Base-by-base conservation (phyloP, 345 rosid genomes). In the Boechera retrofracta region DNA sequence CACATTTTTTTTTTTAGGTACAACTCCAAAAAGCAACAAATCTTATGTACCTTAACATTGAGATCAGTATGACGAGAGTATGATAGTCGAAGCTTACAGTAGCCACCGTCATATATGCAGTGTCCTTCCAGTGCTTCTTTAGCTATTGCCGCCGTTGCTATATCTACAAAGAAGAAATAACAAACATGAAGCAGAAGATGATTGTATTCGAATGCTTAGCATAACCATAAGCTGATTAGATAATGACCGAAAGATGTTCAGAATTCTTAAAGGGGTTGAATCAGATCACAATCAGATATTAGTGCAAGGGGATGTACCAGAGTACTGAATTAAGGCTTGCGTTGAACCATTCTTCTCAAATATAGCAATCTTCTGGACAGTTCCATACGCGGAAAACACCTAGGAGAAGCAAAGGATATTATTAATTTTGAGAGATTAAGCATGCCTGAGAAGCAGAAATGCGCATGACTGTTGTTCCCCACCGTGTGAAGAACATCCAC, bases 61-160 rank as follows among this genome's bases (percentile, higher is more conserved):
- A 95, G 99, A 92, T 95, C 99, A 95, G 98, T 92, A 95, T 95
- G 99, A 95, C 98, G 97, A 92, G 99, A 92, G 91, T 94, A 92
- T 90, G 97, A 84, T 92, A 94, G 98, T 91, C 92, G 98, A 95
- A 95, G 98, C 98, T 95, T 92, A 92, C 97, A 95, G 83, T 92
- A 92, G 91, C 98, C 98, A 88, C 97, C 98, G 87, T 95, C 98
- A 91, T 92, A 92, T 80, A 95, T 95, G 97, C 98, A 88, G 77
- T 92, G 98, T 79, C 97, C 99, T 86, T 95, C 97, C 67, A 95
- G 72, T 71, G 99, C 87, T 77, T 89, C 97, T 80, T 94, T 94
- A 67, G 97, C 95, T 72, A 88, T 83, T 60, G 88, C 81, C 57
- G 98, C 99, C 10, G 96, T 92, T 7, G 94, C 10, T 64, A 90